A percentile compares a stretch with the other conserved stretches of the same genome.
Conservation (phyloP, 208 protist species). For the Leishmania tarentolae region DNA sequence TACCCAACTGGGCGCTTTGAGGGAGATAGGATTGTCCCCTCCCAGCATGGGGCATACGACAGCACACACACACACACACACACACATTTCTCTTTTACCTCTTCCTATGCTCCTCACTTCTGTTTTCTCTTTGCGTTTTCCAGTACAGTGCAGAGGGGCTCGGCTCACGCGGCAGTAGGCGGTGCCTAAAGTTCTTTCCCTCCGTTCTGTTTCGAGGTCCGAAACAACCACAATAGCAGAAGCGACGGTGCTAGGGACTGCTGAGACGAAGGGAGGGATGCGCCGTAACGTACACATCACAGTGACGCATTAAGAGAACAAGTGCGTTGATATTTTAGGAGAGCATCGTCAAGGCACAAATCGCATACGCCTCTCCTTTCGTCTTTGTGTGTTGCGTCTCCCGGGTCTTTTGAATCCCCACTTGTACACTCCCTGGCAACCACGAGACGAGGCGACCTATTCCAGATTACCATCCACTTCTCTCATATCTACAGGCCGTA, state of each 20-base stretch:
- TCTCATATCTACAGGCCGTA: neutral
- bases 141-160: neutral
- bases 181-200: neutral
- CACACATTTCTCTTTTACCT: neutral
- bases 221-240: neutral
- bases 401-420: neutral
- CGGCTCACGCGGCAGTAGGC: neutral
- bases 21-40: neutral
- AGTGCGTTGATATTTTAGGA: neutral
- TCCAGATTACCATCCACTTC: neutral
- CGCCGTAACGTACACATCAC: neutral
- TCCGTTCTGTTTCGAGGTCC: neutral
- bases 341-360: neutral
- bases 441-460: neutral
- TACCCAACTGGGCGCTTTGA: neutral
- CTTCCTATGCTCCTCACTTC: neutral
- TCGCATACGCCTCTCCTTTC: neutral
- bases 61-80: constrained; percentile 1
- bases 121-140: neutral
- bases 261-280: neutral
- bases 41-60: neutral
- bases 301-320: neutral
- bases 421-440: neutral
- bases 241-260: neutral
- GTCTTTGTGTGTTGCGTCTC: neutral